phyloP scores from a whole-genome alignment of 352 stramenopile species.

The Phytophthora vignae region DNA sequence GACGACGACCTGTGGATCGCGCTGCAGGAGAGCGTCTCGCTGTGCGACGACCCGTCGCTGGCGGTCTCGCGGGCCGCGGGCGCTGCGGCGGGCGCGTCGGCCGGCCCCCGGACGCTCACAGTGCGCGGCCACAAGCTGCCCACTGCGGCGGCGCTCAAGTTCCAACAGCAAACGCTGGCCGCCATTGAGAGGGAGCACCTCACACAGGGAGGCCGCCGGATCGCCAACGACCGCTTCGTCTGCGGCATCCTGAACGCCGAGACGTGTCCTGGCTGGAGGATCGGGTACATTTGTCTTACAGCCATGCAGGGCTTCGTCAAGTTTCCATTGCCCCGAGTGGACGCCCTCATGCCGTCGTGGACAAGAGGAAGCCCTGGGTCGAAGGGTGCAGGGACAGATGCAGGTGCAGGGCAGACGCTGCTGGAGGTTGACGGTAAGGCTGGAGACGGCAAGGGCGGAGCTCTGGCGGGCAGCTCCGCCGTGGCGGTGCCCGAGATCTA shows the following conservation, averaged over 20 bases:
- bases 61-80: constrained; percentile 43
- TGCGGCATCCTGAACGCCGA: constrained; percentile 77
- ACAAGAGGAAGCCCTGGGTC: constrained; percentile 12
- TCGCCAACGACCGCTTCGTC: constrained; percentile 73
- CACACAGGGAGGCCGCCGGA: constrained; percentile 54
- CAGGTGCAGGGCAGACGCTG: constrained; percentile 18
- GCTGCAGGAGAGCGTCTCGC: constrained; percentile 72
- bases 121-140: constrained; percentile 46
- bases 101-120: constrained; percentile 30
- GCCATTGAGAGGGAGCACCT: constrained; percentile 66
- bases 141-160: constrained; percentile 37
- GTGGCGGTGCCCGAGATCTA: constrained; percentile 78
- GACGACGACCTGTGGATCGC: constrained; percentile 87
- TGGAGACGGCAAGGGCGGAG: constrained; percentile 12
- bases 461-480: constrained; percentile 23
- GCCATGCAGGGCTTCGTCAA: constrained; percentile 87
- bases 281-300: constrained; percentile 77
- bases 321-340: constrained; percentile 69
- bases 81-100: constrained; percentile 3
- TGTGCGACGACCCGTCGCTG: constrained; percentile 78
- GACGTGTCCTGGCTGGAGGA: constrained; percentile 78
- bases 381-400: constrained; percentile 1
- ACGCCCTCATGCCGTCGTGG: constrained; percentile 68
- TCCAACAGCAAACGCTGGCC: constrained; percentile 49
- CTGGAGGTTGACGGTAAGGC: constrained; percentile 22